These are phyloP conservation scores for Pichia sp. DNA, from an alignment of 1,139 yeast species.

Conservation along the genomic window DNA sequence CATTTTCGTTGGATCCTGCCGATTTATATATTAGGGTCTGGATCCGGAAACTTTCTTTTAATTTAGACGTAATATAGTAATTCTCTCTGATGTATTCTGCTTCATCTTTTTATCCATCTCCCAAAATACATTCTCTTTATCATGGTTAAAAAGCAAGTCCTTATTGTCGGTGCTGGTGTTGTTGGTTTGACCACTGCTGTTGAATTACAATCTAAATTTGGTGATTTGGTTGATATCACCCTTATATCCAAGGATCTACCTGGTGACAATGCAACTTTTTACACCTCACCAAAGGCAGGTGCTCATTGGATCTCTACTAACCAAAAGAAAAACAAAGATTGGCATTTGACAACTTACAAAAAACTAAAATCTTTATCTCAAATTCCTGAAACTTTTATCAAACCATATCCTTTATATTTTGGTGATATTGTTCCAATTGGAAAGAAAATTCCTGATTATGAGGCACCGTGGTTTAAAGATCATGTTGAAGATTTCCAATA, in stretches of 20 bases:
- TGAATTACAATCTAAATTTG: conserved; percentile 13
- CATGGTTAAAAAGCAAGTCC: conserved; percentile 9
- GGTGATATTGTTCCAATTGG: conserved; percentile 28
- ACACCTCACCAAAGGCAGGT: conserved; percentile 77
- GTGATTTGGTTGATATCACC: conserved; percentile 33
- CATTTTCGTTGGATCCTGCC: too few relatives aligned
- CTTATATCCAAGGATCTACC: conserved; percentile 56
- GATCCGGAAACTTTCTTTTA: too few relatives aligned
- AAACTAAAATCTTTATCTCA: conserved; percentile 34
- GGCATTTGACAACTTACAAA: conserved; percentile 38
- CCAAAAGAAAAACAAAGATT: conserved; percentile 30
- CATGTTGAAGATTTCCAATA: conserved; percentile 33
- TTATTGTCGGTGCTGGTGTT: conserved; percentile 24
- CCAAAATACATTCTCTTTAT: not conserved
- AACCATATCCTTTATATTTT: conserved; percentile 29
- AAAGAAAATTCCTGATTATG: conserved; percentile 15
- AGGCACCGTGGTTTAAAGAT: conserved; percentile 39
- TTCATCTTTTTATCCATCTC: not conserved
- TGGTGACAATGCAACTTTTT: conserved; percentile 40
- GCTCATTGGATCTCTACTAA: conserved; percentile 54
- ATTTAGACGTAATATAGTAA: too few relatives aligned
- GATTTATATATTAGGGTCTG: too few relatives aligned
- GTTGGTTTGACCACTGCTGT: conserved; percentile 28
- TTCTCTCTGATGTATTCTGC: too few relatives aligned
- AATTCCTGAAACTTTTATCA: conserved; percentile 38